These are phyloP conservation scores for Aspergillus spinulosporus DNA, from an alignment of 2,329 filamentous ascomycete genomes.

Conservation along the genomic window DNA sequence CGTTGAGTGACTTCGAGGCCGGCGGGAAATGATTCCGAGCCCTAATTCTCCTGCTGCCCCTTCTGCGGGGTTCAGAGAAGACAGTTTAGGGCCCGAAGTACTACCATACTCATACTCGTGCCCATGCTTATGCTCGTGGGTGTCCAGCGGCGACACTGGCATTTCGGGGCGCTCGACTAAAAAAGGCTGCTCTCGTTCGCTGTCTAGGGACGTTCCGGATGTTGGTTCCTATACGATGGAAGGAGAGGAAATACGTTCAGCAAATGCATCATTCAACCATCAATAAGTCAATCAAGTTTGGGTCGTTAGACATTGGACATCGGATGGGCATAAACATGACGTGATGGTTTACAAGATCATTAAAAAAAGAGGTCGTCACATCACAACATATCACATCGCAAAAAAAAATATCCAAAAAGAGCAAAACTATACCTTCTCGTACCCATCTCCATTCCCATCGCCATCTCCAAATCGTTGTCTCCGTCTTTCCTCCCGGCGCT, in stretches of 20 bases:
- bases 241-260: slow-evolving; percentile 31
- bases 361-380: slow-evolving; percentile 10
- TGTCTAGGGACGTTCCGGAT: slow-evolving; percentile 32
- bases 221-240: slow-evolving; percentile 36
- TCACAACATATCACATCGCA: background rate
- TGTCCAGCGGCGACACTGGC: slow-evolving; percentile 52
- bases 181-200: slow-evolving; percentile 56
- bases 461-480: slow-evolving; percentile 40
- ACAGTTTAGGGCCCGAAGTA: slow-evolving; percentile 46
- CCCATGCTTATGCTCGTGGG: slow-evolving; percentile 4
- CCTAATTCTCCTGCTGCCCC: slow-evolving; percentile 22
- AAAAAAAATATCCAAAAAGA: slow-evolving; percentile 12
- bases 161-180: slow-evolving; percentile 65
- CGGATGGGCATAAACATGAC: slow-evolving; percentile 26
- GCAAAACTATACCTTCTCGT: slow-evolving; percentile 41
- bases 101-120: slow-evolving; percentile 38
- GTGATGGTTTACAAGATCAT: slow-evolving; percentile 25
- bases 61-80: slow-evolving; percentile 21
- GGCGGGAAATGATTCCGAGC: slow-evolving; percentile 26
- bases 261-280: slow-evolving; percentile 29
- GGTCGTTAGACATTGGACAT: slow-evolving; percentile 4
- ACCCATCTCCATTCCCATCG: slow-evolving; percentile 27
- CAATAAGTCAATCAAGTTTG: slow-evolving; percentile 21
- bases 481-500: slow-evolving; percentile 38
- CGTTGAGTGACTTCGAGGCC: slow-evolving; percentile 37